These are phyloP conservation scores for Lachnum nothofagi DNA, from an alignment of 2,329 filamentous ascomycete species.

Conservation along the genomic window DNA sequence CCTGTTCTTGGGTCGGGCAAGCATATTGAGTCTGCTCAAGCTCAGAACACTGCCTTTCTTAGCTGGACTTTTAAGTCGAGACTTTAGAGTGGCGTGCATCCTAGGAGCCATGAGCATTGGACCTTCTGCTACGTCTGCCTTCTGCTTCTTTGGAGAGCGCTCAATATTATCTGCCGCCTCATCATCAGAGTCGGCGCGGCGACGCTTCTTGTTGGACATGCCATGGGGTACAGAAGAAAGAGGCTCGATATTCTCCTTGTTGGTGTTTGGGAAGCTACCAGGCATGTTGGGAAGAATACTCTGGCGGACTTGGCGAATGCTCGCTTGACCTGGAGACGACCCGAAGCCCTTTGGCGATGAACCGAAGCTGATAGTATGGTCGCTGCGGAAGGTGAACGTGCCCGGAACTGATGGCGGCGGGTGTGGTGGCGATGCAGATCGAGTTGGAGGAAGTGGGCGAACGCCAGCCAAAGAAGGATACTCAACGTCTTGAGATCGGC, in stretches of 20 bases:
- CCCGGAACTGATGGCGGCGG: slow-evolving; percentile 43
- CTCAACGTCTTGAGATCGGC: slow-evolving; percentile 16
- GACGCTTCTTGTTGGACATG: slow-evolving; percentile 61
- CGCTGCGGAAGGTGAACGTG: slow-evolving; percentile 61
- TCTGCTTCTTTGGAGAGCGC: slow-evolving; percentile 56
- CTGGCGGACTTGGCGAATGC: slow-evolving; percentile 54
- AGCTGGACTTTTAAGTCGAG: slow-evolving; percentile 40
- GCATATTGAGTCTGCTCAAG: slow-evolving; percentile 56
- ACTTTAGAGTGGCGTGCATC: slow-evolving; percentile 27
- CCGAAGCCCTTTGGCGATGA: slow-evolving; percentile 48
- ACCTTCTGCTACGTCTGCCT: slow-evolving; percentile 30
- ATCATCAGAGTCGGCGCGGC: slow-evolving; percentile 52
- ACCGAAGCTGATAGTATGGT: slow-evolving; percentile 58
- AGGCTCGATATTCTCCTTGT: slow-evolving; percentile 49
- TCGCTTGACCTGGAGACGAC: slow-evolving; percentile 52
- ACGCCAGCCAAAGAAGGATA: slow-evolving; percentile 30
- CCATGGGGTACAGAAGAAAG: slow-evolving; percentile 52
- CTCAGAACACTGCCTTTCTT: slow-evolving; percentile 52
- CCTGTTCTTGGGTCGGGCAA: slow-evolving; percentile 55
- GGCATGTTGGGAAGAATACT: slow-evolving; percentile 49
- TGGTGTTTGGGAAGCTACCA: slow-evolving; percentile 49
- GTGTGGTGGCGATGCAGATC: slow-evolving; percentile 11
- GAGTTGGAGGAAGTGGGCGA: slow-evolving; percentile 23
- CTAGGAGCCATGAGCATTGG: slow-evolving; percentile 29
- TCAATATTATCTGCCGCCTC: slow-evolving; percentile 48